Conservation (phyloP, 768 basidiomycete species). For the Leccinum rimulosum region DNA sequence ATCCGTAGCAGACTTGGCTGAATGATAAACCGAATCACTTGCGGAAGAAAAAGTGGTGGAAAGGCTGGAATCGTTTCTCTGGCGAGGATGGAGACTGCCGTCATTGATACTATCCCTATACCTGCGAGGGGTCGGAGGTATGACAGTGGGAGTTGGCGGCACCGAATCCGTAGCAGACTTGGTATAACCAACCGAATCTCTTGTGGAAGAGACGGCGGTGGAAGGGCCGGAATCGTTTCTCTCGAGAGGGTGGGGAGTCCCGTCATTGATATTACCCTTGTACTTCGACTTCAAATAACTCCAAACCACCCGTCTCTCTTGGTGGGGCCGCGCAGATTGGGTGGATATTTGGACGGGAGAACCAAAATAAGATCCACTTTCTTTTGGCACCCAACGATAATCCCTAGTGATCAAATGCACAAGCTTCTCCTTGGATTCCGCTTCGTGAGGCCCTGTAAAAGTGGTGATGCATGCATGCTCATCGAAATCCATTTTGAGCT, state of each 20-base stretch:
- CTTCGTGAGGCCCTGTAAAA: slow-evolving; percentile 3
- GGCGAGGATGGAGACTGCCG: background rate
- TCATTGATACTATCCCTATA: background rate
- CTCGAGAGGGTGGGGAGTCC: background rate
- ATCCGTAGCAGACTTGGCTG: slow-evolving; percentile 6
- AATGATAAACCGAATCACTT: slow-evolving; percentile 2
- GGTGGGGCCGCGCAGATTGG: background rate
- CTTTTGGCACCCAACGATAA: slow-evolving; percentile 8
- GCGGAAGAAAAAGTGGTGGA: background rate
- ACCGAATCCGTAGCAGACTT: slow-evolving; percentile 9
- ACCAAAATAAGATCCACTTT: slow-evolving; percentile 12
- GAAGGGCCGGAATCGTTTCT: background rate
- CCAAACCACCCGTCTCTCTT: background rate
- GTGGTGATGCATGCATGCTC: slow-evolving; percentile 40
- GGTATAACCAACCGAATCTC: slow-evolving; percentile 4
- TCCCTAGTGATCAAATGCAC: slow-evolving; percentile 9
- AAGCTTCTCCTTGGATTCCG: slow-evolving; percentile 17
- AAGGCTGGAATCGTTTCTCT: background rate
- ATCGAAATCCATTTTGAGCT: slow-evolving; percentile 32
- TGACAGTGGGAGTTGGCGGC: slow-evolving; percentile 7
- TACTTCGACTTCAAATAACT: background rate
- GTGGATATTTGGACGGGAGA: background rate
- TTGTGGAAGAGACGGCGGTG: background rate
- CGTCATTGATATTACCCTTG: background rate
- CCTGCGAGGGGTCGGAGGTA: slow-evolving; percentile 10